These are phyloP conservation scores for Ilyonectria mors-panacis DNA, from an alignment of 2,329 filamentous ascomycete genomes.

Conservation along the genomic window DNA sequence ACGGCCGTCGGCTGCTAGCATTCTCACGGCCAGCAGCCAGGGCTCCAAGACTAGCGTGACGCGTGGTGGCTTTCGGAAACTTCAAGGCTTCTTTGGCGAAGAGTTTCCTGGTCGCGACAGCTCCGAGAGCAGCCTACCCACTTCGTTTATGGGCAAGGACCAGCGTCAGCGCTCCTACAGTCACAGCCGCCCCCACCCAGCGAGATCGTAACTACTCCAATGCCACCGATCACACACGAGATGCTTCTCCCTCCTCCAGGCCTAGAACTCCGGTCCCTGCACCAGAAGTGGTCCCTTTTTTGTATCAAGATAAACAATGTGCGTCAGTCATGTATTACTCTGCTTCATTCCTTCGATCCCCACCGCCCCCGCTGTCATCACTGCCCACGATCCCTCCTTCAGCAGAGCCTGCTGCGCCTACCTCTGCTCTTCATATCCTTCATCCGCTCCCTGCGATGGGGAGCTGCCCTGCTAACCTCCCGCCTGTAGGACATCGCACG, in stretches of 20 bases:
- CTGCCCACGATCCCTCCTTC: slow-evolving; percentile 27
- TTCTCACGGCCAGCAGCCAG: slow-evolving; percentile 84
- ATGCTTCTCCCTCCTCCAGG: slow-evolving; percentile 82
- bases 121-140: slow-evolving; percentile 78
- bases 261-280: slow-evolving; percentile 89
- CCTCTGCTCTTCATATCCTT: slow-evolving; percentile 15
- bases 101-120: slow-evolving; percentile 83
- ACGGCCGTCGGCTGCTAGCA: slow-evolving; percentile 89
- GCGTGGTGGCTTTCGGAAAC: slow-evolving; percentile 82
- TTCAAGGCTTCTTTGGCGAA: slow-evolving; percentile 94
- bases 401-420: slow-evolving; percentile 18
- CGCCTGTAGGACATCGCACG: slow-evolving; percentile 76
- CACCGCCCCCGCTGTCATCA: slow-evolving; percentile 27
- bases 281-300: slow-evolving; percentile 96
- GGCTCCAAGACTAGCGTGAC: slow-evolving; percentile 83
- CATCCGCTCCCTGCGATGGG: slow-evolving; percentile 14
- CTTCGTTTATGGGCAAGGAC: slow-evolving; percentile 66
- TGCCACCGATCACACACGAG: slow-evolving; percentile 79
- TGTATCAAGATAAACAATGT: slow-evolving; percentile 87
- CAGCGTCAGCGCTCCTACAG: slow-evolving; percentile 75
- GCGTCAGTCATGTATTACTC: slow-evolving; percentile 56
- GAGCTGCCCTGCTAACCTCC: slow-evolving; percentile 43
- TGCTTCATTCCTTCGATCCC: slow-evolving; percentile 42
- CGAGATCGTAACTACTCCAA: slow-evolving; percentile 88
- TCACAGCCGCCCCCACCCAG: slow-evolving; percentile 68